Evolutionary conservation across 192 early-diverging fungal species (phyloP).

Genomic region (Coemansia sp.): DNA sequence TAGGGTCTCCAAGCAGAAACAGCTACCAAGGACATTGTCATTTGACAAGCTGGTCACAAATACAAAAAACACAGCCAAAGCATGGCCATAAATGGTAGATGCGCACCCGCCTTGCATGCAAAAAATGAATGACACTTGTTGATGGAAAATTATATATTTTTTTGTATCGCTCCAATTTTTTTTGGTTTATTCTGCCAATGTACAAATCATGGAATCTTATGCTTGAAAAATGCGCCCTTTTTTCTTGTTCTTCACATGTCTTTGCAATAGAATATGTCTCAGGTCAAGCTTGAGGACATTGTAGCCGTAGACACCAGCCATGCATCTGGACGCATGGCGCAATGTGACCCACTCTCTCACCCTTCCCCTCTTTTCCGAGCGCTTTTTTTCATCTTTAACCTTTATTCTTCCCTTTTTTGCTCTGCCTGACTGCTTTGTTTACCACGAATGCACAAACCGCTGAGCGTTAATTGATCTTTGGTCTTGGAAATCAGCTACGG

Average conservation of each 20-base stretch:
- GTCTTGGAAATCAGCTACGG: background rate
- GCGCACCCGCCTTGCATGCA: background rate
- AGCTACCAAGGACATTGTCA: background rate
- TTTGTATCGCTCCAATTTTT: background rate
- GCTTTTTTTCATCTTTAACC: background rate
- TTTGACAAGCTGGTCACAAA: background rate
- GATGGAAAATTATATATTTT: too few species aligned
- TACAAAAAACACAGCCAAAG: background rate
- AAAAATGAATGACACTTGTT: background rate
- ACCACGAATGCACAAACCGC: too few species aligned
- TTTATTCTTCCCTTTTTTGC: background rate
- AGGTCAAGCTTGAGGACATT: background rate
- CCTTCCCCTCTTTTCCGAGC: background rate
- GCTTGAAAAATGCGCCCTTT: background rate
- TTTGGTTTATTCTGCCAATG: background rate
- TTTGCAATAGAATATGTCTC: background rate
- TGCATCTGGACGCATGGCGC: constrained; percentile 15
- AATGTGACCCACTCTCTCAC: background rate
- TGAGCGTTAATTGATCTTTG: background rate
- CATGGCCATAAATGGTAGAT: background rate
- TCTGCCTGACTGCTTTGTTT: too few species aligned
- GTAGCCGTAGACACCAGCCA: constrained; percentile 3
- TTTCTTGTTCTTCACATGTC: constrained; percentile 6
- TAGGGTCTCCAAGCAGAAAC: too few species aligned
- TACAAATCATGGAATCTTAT: background rate